A percentile compares a stretch with the other conserved stretches of the same genome.
phyloP scores from a whole-genome alignment of 306 rosid genomes.

The Oxytropis ochrocephala region DNA sequence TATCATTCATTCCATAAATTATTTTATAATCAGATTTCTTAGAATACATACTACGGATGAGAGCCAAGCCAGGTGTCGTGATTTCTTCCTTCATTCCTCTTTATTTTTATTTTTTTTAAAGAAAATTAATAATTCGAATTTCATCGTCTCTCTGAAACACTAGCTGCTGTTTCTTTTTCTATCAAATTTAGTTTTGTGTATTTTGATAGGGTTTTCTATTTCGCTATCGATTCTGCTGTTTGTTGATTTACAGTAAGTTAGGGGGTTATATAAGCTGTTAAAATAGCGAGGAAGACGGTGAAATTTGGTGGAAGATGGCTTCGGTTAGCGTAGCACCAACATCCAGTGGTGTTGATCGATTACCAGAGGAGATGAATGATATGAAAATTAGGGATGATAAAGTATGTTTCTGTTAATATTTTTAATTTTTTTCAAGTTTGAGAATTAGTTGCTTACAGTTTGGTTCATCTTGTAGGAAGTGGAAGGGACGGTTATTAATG shows the following conservation, averaged over 20 bases:
- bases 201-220: constrained; percentile 23
- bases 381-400: constrained; percentile 87
- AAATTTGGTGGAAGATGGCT: constrained; percentile 40
- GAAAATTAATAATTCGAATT: not conserved
- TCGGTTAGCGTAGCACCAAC: constrained; percentile 66
- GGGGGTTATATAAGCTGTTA: constrained; percentile 20
- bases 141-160: not conserved
- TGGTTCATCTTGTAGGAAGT: constrained; percentile 47
- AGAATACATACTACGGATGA: not conserved
- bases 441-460: constrained; percentile 4
- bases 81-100: not conserved
- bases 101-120: not conserved
- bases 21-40: no score
- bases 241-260: constrained; percentile 25
- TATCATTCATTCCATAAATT: no score
- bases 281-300: constrained; percentile 14
- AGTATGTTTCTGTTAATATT: constrained; percentile 23
- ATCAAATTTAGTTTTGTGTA: not conserved
- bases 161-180: not conserved
- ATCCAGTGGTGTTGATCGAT: constrained; percentile 55
- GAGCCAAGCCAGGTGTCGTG: constrained; percentile 9
- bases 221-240: not conserved
- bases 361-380: constrained; percentile 89
- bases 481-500: constrained; percentile 73
- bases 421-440: not conserved